Evolutionary conservation across 305 asterid species (phyloP).

Genomic region (Solanum hybrid): DNA sequence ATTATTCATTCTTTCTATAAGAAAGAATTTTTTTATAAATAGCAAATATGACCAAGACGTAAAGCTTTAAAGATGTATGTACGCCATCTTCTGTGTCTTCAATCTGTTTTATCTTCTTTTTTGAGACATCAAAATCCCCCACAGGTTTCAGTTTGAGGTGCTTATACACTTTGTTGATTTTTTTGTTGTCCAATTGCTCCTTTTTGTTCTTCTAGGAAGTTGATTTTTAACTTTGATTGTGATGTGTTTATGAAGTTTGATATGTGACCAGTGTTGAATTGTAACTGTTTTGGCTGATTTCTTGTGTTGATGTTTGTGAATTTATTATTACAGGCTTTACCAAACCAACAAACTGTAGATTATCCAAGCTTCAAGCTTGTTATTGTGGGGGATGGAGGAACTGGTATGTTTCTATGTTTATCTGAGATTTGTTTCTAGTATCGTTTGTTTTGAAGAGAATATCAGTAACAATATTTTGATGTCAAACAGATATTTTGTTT

Average conservation of each 20-base stretch:
- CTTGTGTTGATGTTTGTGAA: background rate
- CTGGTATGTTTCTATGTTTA: background rate
- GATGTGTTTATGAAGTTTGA: background rate
- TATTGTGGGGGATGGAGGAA: slow-evolving; percentile 19
- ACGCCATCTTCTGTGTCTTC: background rate
- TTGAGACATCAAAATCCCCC: background rate
- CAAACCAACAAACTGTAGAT: slow-evolving; percentile 16
- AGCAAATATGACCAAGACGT: background rate
- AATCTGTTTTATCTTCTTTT: background rate
- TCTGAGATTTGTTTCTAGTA: background rate
- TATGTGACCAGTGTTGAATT: background rate
- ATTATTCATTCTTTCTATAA: background rate
- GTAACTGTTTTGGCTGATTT: background rate
- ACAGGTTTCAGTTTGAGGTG: background rate
- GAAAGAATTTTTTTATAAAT: background rate
- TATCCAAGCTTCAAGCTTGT: slow-evolving; percentile 20
- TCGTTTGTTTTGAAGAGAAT: background rate
- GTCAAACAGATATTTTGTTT: background rate
- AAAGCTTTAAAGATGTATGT: background rate
- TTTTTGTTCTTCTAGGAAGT: background rate
- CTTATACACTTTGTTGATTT: background rate
- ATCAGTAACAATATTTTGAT: background rate
- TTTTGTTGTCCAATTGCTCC: background rate
- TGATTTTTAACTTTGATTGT: background rate
- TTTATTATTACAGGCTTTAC: slow-evolving; percentile 5